phyloP scores from a whole-genome alignment of 345 rosid genomes.

The Trapa incisa region DNA sequence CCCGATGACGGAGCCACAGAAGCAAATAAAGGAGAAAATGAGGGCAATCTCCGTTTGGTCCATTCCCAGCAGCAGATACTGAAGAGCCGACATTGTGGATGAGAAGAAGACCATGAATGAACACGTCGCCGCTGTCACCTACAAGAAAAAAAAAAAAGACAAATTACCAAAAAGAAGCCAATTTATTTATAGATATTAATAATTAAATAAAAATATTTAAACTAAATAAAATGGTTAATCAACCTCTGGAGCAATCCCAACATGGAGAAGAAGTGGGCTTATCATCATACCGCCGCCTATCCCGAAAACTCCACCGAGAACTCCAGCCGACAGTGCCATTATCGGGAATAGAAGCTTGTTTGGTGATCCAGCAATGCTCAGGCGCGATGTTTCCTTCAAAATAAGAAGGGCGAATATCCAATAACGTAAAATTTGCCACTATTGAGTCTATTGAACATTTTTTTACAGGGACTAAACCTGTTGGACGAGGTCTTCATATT shows the following conservation, averaged over 20 bases:
- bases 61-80: constrained; percentile 63
- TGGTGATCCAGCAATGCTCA: constrained; percentile 13
- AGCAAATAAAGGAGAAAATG: constrained; percentile 44
- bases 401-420: neutral
- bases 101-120: constrained; percentile 69
- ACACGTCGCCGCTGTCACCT: constrained; percentile 77
- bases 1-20: constrained; percentile 57
- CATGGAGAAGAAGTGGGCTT: constrained; percentile 81
- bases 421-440: too few species aligned
- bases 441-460: too few species aligned
- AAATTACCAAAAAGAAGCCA: too few species aligned
- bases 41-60: constrained; percentile 38
- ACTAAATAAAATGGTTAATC: neutral
- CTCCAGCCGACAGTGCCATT: constrained; percentile 72
- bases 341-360: constrained; percentile 41
- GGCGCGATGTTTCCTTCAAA: constrained; percentile 27
- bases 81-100: constrained; percentile 55
- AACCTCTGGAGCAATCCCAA: constrained; percentile 68
- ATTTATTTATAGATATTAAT: too few species aligned
- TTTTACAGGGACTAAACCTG: constrained; percentile 13
- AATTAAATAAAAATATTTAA: too few species aligned
- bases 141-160: neutral
- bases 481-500: constrained; percentile 16
- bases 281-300: constrained; percentile 92
- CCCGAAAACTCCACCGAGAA: constrained; percentile 76